A percentile compares a stretch with the other conserved stretches of the same genome.
Conservation (phyloP, 805 yeast genomes). For the Helenozyma baotianmanensis region DNA sequence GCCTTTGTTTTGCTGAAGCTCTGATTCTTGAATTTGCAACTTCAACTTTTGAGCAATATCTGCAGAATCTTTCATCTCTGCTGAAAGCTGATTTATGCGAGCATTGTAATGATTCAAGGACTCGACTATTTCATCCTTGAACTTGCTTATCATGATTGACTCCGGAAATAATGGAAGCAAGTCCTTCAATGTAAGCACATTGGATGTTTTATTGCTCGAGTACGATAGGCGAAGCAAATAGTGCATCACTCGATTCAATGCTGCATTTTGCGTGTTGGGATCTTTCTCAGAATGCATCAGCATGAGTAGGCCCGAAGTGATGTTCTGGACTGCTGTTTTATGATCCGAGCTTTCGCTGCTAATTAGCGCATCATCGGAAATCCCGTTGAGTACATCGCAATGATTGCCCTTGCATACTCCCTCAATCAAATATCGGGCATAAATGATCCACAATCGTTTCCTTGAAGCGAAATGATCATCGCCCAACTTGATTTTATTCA, state of each 20-base stretch:
- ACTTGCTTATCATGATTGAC: constrained; percentile 70
- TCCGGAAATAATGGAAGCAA: constrained; percentile 82
- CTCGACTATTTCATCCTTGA: constrained; percentile 76
- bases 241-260: constrained; percentile 23
- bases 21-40: constrained; percentile 49
- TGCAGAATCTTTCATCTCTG: constrained; percentile 74
- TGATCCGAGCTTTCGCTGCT: too few species aligned
- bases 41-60: constrained; percentile 54
- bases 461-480: constrained; percentile 40
- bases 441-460: constrained; percentile 70
- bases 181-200: constrained; percentile 66
- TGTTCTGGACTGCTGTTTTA: too few species aligned
- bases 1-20: constrained; percentile 21
- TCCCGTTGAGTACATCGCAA: too few species aligned
- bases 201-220: constrained; percentile 17
- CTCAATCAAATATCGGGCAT: constrained; percentile 49
- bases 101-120: constrained; percentile 73
- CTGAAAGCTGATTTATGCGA: constrained; percentile 58
- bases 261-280: constrained; percentile 1
- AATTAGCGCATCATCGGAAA: too few species aligned
- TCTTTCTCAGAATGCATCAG: background rate
- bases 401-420: constrained; percentile 20
- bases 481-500: constrained; percentile 29
- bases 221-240: constrained; percentile 31
- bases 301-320: background rate